These are phyloP conservation scores for Prunella vulgaris DNA, from an alignment of 257 asterid genomes.

Conservation along the genomic window DNA sequence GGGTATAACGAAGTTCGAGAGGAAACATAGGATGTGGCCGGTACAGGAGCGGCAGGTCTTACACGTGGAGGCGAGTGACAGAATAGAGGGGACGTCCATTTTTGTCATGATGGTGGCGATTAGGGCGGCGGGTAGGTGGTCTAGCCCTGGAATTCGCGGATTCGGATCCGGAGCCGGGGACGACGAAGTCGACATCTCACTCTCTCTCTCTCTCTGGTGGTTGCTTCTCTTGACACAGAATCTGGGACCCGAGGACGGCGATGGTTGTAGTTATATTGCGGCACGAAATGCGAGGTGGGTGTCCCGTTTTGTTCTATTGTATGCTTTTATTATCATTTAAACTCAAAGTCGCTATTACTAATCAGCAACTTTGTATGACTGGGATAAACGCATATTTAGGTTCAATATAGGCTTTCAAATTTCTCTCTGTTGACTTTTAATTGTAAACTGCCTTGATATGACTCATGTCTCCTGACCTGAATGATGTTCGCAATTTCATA, in stretches of 20 bases:
- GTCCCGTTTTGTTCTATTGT: background rate
- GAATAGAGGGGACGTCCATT: slow-evolving; percentile 74
- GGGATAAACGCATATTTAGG: background rate
- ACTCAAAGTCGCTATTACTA: slow-evolving; percentile 14
- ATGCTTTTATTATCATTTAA: slow-evolving; percentile 3
- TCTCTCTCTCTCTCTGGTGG: background rate
- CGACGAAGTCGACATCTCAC: slow-evolving; percentile 41
- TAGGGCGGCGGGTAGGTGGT: slow-evolving; percentile 67
- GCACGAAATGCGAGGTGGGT: slow-evolving; percentile 22
- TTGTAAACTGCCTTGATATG: too few relatives aligned
- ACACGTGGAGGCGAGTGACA: slow-evolving; percentile 86
- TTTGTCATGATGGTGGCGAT: slow-evolving; percentile 78
- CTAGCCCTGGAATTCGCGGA: slow-evolving; percentile 33
- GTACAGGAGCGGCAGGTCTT: slow-evolving; percentile 65
- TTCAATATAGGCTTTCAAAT: background rate
- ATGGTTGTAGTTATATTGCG: background rate
- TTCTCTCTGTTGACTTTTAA: background rate
- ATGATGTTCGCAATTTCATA: too few relatives aligned
- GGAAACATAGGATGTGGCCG: slow-evolving; percentile 50
- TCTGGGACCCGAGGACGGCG: slow-evolving; percentile 2
- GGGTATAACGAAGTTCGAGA: slow-evolving; percentile 67
- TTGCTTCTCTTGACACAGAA: background rate
- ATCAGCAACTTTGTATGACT: background rate
- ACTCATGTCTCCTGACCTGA: too few relatives aligned
- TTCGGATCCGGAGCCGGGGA: slow-evolving; percentile 24